Conservation (phyloP, 805 yeast species). For the Maudiozyma saulgeensis region DNA sequence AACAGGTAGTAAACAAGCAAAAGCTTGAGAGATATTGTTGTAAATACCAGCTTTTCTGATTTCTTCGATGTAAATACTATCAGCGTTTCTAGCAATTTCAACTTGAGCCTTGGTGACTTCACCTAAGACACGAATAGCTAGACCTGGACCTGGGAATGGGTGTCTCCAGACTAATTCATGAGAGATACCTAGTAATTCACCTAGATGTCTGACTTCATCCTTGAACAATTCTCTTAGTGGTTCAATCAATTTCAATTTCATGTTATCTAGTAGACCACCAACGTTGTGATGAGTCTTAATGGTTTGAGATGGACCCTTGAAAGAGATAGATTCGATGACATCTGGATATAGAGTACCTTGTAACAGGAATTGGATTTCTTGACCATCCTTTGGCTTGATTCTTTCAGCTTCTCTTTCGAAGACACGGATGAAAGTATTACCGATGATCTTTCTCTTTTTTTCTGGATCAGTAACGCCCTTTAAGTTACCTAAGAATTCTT, state of each 20-base stretch:
- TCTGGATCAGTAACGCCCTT: conserved; percentile 97
- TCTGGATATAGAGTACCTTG: conserved; percentile 98
- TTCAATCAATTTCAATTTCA: conserved; percentile 97
- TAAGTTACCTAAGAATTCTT: conserved; percentile 75
- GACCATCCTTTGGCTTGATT: conserved; percentile 81
- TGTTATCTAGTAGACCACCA: conserved; percentile 94
- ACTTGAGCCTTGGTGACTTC: conserved; percentile 92
- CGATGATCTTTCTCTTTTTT: conserved; percentile 96
- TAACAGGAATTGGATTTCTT: conserved; percentile 82
- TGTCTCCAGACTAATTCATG: conserved; percentile 99
- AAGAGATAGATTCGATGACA: conserved; percentile 95
- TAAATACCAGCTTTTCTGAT: conserved; percentile 88
- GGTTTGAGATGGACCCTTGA: conserved; percentile 99
- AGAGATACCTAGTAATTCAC: conserved; percentile 89
- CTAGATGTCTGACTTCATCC: conserved; percentile 96
- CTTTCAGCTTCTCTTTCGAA: conserved; percentile 93
- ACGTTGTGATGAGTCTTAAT: conserved; percentile 99
- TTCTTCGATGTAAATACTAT: conserved; percentile 90
- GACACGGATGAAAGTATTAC: conserved; percentile 93
- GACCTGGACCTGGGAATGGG: conserved; percentile 99
- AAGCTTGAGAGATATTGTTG: conserved; percentile 90
- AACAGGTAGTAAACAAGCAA: conserved; percentile 93
- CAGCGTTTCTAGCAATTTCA: conserved; percentile 96
- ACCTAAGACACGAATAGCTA: conserved; percentile 95
- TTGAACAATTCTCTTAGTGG: conserved; percentile 97